Evolutionary conservation across 305 asterid genomes (phyloP).

Genomic region (Petunia hybrid): DNA sequence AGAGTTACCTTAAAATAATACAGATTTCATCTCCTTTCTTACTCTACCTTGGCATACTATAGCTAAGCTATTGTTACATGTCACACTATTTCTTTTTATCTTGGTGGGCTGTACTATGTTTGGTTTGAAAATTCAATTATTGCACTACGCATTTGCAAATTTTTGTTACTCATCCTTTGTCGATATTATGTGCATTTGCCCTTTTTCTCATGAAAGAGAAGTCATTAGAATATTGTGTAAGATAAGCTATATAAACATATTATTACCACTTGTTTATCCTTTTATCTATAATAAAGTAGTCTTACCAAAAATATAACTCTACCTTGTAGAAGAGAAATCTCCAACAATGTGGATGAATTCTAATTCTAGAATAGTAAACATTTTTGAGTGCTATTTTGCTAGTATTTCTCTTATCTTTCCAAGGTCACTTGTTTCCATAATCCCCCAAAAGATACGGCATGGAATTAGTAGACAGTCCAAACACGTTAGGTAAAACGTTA

Average conservation of each 20-base stretch:
- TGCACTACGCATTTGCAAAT: not conserved
- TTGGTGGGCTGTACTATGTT: not conserved
- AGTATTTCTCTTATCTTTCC: not conserved
- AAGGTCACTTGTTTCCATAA: not conserved
- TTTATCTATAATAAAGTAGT: not conserved
- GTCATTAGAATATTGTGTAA: not conserved
- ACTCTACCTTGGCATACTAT: not conserved
- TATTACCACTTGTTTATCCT: not conserved
- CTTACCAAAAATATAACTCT: too few species aligned
- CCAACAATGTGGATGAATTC: not conserved
- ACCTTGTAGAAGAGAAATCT: not conserved
- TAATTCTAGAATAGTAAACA: not conserved
- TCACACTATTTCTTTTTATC: not conserved
- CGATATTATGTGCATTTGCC: not conserved
- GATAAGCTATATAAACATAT: not conserved
- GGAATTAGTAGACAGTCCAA: not conserved
- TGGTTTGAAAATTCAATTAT: not conserved
- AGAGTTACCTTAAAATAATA: not conserved
- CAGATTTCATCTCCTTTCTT: not conserved
- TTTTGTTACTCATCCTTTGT: not conserved
- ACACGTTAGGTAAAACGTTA: not conserved
- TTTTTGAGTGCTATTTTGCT: not conserved
- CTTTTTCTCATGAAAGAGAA: not conserved
- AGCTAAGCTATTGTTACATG: not conserved
- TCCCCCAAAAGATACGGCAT: not conserved